Evolutionary conservation across 768 basidiomycete genomes (phyloP).

Genomic region (Phlegmacium glaucopus): DNA sequence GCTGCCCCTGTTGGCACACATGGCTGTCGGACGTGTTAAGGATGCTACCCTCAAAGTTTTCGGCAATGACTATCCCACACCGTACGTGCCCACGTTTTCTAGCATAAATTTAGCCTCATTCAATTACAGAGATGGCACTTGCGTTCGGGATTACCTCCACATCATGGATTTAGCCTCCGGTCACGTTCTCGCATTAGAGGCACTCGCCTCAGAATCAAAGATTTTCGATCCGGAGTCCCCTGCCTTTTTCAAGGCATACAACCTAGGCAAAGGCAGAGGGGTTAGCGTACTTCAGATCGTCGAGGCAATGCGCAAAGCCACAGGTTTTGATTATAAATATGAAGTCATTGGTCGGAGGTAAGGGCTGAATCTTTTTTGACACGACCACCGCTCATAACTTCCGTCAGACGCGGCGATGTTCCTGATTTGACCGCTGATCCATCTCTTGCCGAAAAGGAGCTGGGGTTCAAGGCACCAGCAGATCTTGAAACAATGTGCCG

Average conservation of each 20-base stretch:
- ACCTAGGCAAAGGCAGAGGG: constrained; percentile 91
- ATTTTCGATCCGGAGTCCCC: constrained; percentile 56
- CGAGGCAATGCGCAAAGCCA: constrained; percentile 90
- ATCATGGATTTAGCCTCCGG: constrained; percentile 94
- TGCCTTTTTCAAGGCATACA: constrained; percentile 87
- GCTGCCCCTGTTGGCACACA: constrained; percentile 88
- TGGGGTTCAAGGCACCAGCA: constrained; percentile 84
- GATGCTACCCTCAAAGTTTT: constrained; percentile 77
- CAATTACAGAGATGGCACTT: constrained; percentile 80
- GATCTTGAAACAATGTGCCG: constrained; percentile 90
- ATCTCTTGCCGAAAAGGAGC: constrained; percentile 83
- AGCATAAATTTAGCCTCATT: constrained; percentile 4
- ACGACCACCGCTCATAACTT: constrained; percentile 3
- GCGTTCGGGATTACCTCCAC: constrained; percentile 94
- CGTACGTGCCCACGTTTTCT: constrained; percentile 40
- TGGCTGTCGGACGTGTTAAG: constrained; percentile 86
- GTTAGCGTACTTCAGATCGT: constrained; percentile 93
- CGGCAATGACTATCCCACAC: constrained; percentile 96
- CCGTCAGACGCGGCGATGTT: constrained; percentile 83
- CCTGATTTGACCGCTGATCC: constrained; percentile 97
- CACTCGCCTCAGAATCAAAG: constrained; percentile 57
- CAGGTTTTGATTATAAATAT: constrained; percentile 83
- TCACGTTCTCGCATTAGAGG: constrained; percentile 88
- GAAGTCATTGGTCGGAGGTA: constrained; percentile 90
- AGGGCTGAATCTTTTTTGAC: constrained; percentile 20